A percentile compares a stretch with the other conserved stretches of the same genome.
Evolutionary conservation across 2,329 filamentous ascomycete species (phyloP).

Genomic region (Hymenoscyphus fructigenus): DNA sequence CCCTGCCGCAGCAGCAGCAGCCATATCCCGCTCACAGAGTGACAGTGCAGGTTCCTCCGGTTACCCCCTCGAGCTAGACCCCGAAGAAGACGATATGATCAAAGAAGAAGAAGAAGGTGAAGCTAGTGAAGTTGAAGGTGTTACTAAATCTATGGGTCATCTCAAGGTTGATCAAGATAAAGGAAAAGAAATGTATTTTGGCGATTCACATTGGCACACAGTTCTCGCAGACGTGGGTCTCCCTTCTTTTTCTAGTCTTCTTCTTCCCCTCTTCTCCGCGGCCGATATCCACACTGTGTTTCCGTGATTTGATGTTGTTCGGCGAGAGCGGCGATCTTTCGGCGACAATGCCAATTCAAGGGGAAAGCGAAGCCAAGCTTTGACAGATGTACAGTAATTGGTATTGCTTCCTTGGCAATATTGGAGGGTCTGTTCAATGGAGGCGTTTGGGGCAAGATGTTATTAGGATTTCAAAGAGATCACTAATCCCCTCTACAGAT

Average conservation of each 20-base stretch:
- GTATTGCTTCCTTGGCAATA: neutral
- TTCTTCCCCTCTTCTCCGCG: neutral
- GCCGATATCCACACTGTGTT: neutral
- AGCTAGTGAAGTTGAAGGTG: constrained; percentile 69
- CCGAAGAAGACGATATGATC: constrained; percentile 58
- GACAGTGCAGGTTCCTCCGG: constrained; percentile 32
- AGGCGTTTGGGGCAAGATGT: neutral
- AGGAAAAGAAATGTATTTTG: constrained; percentile 75
- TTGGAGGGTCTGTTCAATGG: neutral
- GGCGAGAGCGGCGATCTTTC: neutral
- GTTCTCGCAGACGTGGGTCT: constrained; percentile 65
- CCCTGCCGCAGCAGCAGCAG: constrained; percentile 52
- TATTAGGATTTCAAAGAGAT: neutral
- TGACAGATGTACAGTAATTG: neutral
- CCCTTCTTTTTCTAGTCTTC: constrained; percentile 1
- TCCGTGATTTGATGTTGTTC: neutral
- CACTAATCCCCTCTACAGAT: constrained; percentile 52
- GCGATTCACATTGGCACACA: constrained; percentile 80
- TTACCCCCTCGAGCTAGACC: constrained; percentile 46
- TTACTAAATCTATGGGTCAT: constrained; percentile 73
- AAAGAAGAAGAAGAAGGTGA: constrained; percentile 55
- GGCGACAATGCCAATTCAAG: neutral
- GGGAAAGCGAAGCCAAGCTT: neutral
- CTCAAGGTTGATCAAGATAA: constrained; percentile 78
- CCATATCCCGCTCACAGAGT: constrained; percentile 44